Evolutionary conservation across 192 early-diverging fungal genomes (phyloP).

Genomic region (Coemansia sp.): DNA sequence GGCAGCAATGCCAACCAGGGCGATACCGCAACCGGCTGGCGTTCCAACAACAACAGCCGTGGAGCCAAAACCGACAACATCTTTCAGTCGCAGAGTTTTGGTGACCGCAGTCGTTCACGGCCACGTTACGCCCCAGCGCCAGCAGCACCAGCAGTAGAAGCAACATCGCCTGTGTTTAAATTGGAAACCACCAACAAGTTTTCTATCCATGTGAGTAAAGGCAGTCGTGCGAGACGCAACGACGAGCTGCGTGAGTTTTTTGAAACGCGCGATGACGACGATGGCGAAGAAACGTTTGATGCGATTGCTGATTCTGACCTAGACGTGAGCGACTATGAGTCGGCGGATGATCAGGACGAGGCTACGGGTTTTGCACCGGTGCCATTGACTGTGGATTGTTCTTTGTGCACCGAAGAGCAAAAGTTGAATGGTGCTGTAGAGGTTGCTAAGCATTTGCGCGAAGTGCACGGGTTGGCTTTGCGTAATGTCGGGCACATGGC

Average conservation of each 20-base stretch:
- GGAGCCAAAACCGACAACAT: background rate
- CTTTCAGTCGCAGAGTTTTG: background rate
- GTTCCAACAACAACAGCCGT: conserved; percentile 9
- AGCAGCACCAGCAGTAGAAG: conserved; percentile 10
- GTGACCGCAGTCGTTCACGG: conserved; percentile 39
- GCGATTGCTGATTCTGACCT: conserved; percentile 47
- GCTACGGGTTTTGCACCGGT: conserved; percentile 47
- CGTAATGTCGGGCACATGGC: conserved; percentile 76
- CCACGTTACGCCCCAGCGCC: conserved; percentile 5
- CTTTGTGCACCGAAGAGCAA: conserved; percentile 58
- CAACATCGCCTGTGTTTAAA: conserved; percentile 19
- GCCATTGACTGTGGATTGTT: conserved; percentile 65
- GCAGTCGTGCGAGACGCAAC: conserved; percentile 43
- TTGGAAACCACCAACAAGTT: conserved; percentile 49
- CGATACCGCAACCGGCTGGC: conserved; percentile 14
- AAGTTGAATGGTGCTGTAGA: conserved; percentile 63
- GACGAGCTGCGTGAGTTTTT: conserved; percentile 48
- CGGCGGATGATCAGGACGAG: conserved; percentile 44
- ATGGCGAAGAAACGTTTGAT: conserved; percentile 38
- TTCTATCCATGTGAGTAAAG: conserved; percentile 34
- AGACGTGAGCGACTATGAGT: conserved; percentile 46
- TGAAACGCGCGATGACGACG: conserved; percentile 33
- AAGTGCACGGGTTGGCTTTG: conserved; percentile 64
- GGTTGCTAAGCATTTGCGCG: conserved; percentile 65
- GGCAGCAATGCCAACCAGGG: conserved; percentile 5